Evolutionary conservation across 371 early-diverging fungal genomes (phyloP).

Genomic region (Mortierella sp.): DNA sequence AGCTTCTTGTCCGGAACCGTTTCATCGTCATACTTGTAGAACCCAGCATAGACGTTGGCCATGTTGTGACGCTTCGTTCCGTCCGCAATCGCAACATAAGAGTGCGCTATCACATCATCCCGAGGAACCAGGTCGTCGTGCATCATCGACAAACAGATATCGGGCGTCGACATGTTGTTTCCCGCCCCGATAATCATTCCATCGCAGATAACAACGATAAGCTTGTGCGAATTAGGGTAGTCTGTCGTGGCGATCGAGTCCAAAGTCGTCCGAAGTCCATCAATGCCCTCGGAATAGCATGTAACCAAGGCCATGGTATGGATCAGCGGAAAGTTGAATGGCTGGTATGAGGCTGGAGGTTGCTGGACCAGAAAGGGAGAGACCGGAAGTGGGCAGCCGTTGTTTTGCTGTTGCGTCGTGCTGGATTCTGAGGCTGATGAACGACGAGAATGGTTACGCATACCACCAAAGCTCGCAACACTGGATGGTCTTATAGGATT

Average conservation of each 20-base stretch:
- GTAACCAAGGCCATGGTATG: conserved; percentile 85
- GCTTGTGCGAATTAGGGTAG: conserved; percentile 91
- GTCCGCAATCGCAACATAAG: conserved; percentile 96
- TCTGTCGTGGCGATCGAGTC: conserved; percentile 95
- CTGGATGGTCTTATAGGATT: conserved; percentile 29
- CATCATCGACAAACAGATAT: conserved; percentile 88
- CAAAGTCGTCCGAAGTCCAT: conserved; percentile 91
- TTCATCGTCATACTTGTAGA: conserved; percentile 77
- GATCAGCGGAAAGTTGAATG: conserved; percentile 75
- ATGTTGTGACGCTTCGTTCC: conserved; percentile 95
- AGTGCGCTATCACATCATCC: conserved; percentile 71
- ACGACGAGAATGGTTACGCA: conserved; percentile 51
- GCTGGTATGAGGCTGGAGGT: conserved; percentile 66
- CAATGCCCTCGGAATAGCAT: conserved; percentile 93
- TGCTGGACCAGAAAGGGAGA: conserved; percentile 54
- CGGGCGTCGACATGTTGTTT: conserved; percentile 81
- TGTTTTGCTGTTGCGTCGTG: conserved; percentile 28
- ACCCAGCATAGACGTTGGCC: conserved; percentile 94
- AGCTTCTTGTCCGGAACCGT: conserved; percentile 61
- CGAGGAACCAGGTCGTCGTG: conserved; percentile 74
- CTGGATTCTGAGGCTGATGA: conserved; percentile 57
- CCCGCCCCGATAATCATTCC: conserved; percentile 87
- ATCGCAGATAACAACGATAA: conserved; percentile 92
- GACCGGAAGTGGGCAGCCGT: conserved; percentile 36
- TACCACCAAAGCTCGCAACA: conserved; percentile 46